Base-by-base conservation (phyloP, 108 stramenopile genomes). In the Stephanodiscus triporus region DNA sequence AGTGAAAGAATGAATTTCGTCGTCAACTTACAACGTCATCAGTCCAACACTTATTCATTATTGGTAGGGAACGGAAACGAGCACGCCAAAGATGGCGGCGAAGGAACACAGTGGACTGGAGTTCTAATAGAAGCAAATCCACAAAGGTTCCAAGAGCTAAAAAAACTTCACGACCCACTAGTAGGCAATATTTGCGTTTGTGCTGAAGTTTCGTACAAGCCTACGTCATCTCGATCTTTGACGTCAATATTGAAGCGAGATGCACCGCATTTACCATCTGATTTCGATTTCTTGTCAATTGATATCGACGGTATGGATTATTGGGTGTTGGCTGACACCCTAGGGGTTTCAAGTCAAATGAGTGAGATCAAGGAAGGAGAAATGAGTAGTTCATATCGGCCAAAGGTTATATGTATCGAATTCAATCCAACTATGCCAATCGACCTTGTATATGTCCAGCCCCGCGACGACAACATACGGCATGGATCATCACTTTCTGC, bases 401-500 rank as follows among this genome's bases (percentile, higher is more conserved):
- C 91, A 17, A 80, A 79, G 54, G 85, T 94, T 24, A 82, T 90
- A 53, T 89, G 88, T 62, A 79, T 94, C 9, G 89, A 94, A 63
- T 89, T 88, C 84, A 94, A 94, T 66, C 93, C 93, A 1, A 87
- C 90, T 61, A 94, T 94, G 85, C 89, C 93, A 1, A 63, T 83
- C 45, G 88, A 94, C 59, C 59, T 94, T 9, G 72, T 89, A 43
- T 94, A 89, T 68, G 78, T 94, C 51, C 93, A 88, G 61, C 78
- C 83, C 68, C 32, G 81, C 8, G 62, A 70, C 64, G 85, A 83
- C 51, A 45, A 16, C 6, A 58, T 80, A 4, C 88, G 87, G 38
- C 90, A 94, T 68, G 91, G 91, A 19, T 83, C 88, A 47, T 89
- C 86, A 29, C 71, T 94, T 23, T 80, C 89, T 14, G 91, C 93